Evolutionary conservation across 192 early-diverging fungal species (phyloP), one percentile per base, ranked within the genome.

Genomic region (Ramicandelaber brevisporus): DNA sequence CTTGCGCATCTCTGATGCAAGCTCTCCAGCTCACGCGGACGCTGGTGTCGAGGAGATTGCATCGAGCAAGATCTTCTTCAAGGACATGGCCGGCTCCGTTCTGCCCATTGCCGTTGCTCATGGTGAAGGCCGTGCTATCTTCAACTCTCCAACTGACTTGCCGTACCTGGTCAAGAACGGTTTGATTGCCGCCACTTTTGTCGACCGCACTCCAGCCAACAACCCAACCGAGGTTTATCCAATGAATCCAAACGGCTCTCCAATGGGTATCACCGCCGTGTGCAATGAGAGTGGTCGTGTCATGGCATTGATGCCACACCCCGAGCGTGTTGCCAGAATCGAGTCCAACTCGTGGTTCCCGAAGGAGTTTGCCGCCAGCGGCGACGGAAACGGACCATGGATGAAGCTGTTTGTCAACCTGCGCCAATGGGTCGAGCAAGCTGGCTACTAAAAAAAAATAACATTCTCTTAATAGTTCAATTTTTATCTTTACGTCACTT

Each of bases 301-400:
- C 5, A 42, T 90, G 36, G 72, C 75, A 8, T 67, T 96, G 53
- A 99, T 99, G 95, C 95, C 95, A 26, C 95, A 99, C 44, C 95
- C 95, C 3, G 95, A 99, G 59, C 68, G 95, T 23, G 73, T 82
- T 19, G 63, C 84, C 4, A 57, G 77, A 19, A 67, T 68, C 13
- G 63, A 73, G 27, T 59, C 80, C 27, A 90, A 95, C 53, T 93
- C 90, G 17, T 99, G 78, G 71, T 56, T 73, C 23, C 71, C 75
- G 5, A 27, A 38, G 10, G 39, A 36, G 11, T 46, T 41, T 5
- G 59, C 57, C 11, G 39, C 48, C 13, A 50, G 65, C 14, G 67
- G 68, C 71, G 69, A 62, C 4, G 65, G 66, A 35, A 41, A 68
- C 21, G 74, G 74, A 2, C 85, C 81, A 8, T 96, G 90, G 90